Base-by-base conservation (phyloP, 441 rosid genomes). In the Eutrema salsugineum region DNA sequence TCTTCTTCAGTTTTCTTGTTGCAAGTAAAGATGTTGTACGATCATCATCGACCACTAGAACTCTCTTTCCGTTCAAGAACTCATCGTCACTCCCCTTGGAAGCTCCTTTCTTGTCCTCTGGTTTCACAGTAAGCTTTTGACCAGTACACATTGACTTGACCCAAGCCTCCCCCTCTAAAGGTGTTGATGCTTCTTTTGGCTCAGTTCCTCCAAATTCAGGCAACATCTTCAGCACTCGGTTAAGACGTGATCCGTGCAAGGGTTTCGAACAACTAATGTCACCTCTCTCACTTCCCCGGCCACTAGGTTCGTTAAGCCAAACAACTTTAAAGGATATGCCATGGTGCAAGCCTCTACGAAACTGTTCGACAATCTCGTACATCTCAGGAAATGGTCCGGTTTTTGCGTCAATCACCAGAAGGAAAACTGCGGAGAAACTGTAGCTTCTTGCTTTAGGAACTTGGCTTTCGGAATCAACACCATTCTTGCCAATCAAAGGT, bases 241-340 rank as follows among this genome's bases (percentile, higher is more conserved):
- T 63, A 56, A 94, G 80, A 28, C 88, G 89, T 2, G 91, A 78
- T 35, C 98, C 98, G 24, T 94, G 97, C 49, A 94, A 85, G 7
- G 96, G 94, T 55, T 83, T 83, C 3, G 71, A 22, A 38, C 77
- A 72, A 39, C 11, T 17, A 53, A 93, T 61, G 4, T 83, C 87
- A 35, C 90, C 91, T 1, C 40, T 56, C 4, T 77, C 51, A 55
- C 78, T 42, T 44, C 71, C 78, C 8, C 46, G 72, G 15, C 77
- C 75, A 11, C 58, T 50, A 0, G 64, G 5, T 48, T 79, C 86
- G 49, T 85, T 88, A 16, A 94, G 71, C 98, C 98, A 94, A 57
- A 91, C 88, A 20, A 89, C 92, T 80, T 73, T 86, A 68, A 83
- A 87, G n/a, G 35, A 43, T 44, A 47, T 39, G 42, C 56, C 46